Evolutionary conservation across 306 rosid genomes (phyloP), one percentile per base, ranked within the genome.

Genomic region (Astragalus membranaceus): DNA sequence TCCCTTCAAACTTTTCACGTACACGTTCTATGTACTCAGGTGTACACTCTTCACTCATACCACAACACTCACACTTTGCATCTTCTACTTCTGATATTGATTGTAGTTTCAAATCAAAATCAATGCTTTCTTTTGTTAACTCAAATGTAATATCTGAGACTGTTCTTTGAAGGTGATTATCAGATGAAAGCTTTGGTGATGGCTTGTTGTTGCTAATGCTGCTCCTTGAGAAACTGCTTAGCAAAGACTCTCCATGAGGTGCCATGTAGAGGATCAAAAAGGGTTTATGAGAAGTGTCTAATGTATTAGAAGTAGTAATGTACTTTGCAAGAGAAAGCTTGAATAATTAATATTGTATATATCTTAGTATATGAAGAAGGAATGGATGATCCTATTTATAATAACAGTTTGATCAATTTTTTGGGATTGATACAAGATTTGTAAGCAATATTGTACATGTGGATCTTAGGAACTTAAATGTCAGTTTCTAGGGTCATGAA

Each of bases 1-100:
- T 91, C 53, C 99, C 97, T 0, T 51, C 17, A 82, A 82, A 87
- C 79, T 86, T 95, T 10, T 74, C 79, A 0, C 97, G 79, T 53
- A 87, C 85, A 0, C 82, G 80, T 4, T 82, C 91, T 4, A 91
- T 86, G 89, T 91, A 95, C 85, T 89, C 95, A 0, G 77, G 84
- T 11, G 99, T 95, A 85, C 90, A 91, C 88, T 95, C 99, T 78
- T 95, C 96, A 23, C 82, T 74, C 95, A 95, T 95, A 3, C 99
- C 97, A 44, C 99, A 95, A 14, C 99, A 95, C 81, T 95, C 99
- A 13, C 99, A 95, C 77, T 78, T 88, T 0, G 92, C 96, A 39
- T 95, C 82, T 74, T 81, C 95, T 0, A 87, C 92, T 78, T 95
- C 99, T 0, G 91, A 87, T 15, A 89, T 82, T 1, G 96, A 49